Conservation (phyloP, 1,284 basidiomycete genomes). For the Ceratobasidium sp. region DNA sequence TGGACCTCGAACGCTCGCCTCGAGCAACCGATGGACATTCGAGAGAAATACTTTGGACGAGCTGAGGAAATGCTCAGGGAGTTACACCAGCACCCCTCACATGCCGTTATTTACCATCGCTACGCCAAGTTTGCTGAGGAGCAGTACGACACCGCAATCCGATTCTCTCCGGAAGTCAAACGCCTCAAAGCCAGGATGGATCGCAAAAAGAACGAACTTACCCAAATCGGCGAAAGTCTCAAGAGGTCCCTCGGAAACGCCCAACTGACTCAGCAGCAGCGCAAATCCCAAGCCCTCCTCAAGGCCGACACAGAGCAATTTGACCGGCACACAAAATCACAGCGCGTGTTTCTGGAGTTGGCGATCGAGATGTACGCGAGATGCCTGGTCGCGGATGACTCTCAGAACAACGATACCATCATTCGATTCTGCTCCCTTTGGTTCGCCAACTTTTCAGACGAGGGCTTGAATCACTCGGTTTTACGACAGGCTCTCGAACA, state of each 20-base stretch:
- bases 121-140: slow-evolving; percentile 89
- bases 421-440: slow-evolving; percentile 89
- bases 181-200: slow-evolving; percentile 77
- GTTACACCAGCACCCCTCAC: slow-evolving; percentile 23
- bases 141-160: slow-evolving; percentile 72
- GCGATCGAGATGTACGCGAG: slow-evolving; percentile 86
- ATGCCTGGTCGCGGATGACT: slow-evolving; percentile 73
- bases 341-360: slow-evolving; percentile 67
- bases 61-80: slow-evolving; percentile 58
- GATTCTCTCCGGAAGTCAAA: slow-evolving; percentile 73
- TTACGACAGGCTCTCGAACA: slow-evolving; percentile 56
- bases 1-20: slow-evolving; percentile 90
- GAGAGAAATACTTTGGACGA: slow-evolving; percentile 69
- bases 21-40: slow-evolving; percentile 80
- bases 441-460: slow-evolving; percentile 81
- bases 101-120: slow-evolving; percentile 66
- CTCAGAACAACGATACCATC: slow-evolving; percentile 73
- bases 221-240: slow-evolving; percentile 49
- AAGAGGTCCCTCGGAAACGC: slow-evolving; percentile 35
- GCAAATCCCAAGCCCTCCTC: slow-evolving; percentile 55
- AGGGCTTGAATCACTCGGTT: slow-evolving; percentile 61
- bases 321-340: slow-evolving; percentile 40
- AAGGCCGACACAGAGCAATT: slow-evolving; percentile 64
- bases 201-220: slow-evolving; percentile 70
- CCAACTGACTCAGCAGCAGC: slow-evolving; percentile 40